Percentiles rank a stretch among this genome's conserved stretches.
Conservation (phyloP, 148 eudicot genomes). For the Agrostemma githago region DNA sequence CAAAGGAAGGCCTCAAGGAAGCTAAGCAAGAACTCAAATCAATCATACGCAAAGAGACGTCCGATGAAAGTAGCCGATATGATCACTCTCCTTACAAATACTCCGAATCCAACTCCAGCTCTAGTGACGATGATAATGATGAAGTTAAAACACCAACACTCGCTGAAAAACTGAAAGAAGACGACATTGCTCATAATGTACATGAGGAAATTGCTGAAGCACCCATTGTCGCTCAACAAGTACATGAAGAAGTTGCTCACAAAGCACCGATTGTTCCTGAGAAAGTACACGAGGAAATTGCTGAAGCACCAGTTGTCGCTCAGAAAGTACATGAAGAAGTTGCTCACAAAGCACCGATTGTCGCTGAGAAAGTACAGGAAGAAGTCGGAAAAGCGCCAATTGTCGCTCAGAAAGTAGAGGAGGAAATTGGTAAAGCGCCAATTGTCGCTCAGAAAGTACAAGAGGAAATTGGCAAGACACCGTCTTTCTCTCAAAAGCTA, state of each 20-base stretch:
- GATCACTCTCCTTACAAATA: not conserved
- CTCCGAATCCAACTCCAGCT: not conserved
- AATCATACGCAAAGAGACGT: not conserved
- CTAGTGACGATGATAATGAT: conserved; percentile 18
- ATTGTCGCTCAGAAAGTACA: not conserved
- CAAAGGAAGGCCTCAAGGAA: not conserved
- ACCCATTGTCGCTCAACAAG: conserved; percentile 40
- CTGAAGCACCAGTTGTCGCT: no score
- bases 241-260: conserved; percentile 50
- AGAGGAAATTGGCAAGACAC: not conserved
- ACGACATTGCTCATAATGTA: not conserved
- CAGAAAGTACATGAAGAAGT: conserved; percentile 39
- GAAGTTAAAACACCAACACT: conserved; percentile 40
- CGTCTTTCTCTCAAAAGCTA: not conserved
- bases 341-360: conserved; percentile 39
- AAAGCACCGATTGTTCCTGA: conserved; percentile 48
- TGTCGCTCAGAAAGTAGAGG: conserved; percentile 45
- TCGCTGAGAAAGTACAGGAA: conserved; percentile 49
- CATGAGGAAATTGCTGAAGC: conserved; percentile 57
- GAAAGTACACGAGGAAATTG: conserved; percentile 54
- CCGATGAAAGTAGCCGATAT: not conserved
- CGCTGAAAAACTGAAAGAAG: conserved; percentile 29
- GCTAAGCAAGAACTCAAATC: not conserved
- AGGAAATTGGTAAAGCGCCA: conserved; percentile 33
- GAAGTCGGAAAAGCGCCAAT: conserved; percentile 54